Evolutionary conservation across 163 green algal species (phyloP), one percentile per base, ranked within the genome.

Genomic region (Scenedesmus sp.): DNA sequence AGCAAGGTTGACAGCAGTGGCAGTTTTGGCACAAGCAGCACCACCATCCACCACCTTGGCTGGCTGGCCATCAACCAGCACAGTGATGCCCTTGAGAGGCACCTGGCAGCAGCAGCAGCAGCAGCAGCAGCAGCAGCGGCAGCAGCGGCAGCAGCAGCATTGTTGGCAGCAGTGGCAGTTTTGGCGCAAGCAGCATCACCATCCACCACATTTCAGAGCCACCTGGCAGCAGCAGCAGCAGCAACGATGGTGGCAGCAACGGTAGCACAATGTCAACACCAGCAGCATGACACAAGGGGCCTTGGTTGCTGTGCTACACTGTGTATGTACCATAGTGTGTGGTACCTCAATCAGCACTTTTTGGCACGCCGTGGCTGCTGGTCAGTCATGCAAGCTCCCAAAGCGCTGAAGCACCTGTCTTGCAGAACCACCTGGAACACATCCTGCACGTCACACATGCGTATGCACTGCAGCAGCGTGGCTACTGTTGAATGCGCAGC

Each of bases 11-110:
- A 46, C 34, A 46, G 34, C 34, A 1, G 34, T 46, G 34, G 34
- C 34, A 46, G 34, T 46, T 46, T 46, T 46, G 34, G 34, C 34
- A 46, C 16, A 67, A 89, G 70, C 89, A 84, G 74, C 87, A 76
- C 1, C 54, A 20, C 9, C 82, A 6, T 87, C 82, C 5, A 92
- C 88, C 34, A 94, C 81, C 10, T 82, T 66, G 7, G 87, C 91
- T 1, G 82, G 83, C 26, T 66, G 20, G 16, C 82, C 83, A 34
- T 79, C 74, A n/a, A 92, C 88, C 5, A 86, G 20, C 54, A 94
- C 90, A 20, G 46, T 82, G 13, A 84, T 81, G 15, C 92, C 92
- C 59, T 91, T 81, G 20, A 93, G 56, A 23, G 34, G 64, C 56
- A 93, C 82, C 89, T 84, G n/a, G 59, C 64, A 55, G 60, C 74